phyloP scores from a whole-genome alignment of 2,329 filamentous ascomycete species.

The Diplodia mutila region DNA sequence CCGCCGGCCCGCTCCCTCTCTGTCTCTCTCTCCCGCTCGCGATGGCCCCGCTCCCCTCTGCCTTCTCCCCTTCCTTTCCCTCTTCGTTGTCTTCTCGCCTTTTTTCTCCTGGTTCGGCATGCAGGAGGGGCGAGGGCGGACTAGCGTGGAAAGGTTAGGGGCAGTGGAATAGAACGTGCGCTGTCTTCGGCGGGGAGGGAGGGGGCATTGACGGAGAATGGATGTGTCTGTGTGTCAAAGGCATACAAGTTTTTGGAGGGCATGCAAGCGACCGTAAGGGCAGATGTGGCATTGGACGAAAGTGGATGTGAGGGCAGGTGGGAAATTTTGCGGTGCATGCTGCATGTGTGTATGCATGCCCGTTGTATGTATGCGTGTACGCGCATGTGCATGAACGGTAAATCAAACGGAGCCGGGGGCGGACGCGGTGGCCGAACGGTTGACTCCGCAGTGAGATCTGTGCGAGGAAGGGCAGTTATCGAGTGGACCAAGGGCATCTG shows the following conservation, averaged over 20 bases:
- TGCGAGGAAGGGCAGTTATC: neutral
- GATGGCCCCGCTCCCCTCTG: neutral
- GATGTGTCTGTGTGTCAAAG: neutral
- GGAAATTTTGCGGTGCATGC: neutral
- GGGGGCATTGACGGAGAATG: neutral
- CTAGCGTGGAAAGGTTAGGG: neutral
- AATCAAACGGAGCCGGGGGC: neutral
- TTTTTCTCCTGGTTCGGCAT: neutral
- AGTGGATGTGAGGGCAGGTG: neutral
- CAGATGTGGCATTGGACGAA: neutral
- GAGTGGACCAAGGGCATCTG: neutral
- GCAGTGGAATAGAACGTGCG: neutral
- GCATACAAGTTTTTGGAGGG: neutral
- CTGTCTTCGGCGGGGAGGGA: neutral
- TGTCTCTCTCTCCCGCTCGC: neutral
- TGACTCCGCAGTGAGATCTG: neutral
- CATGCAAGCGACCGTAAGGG: neutral
- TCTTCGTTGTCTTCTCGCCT: neutral
- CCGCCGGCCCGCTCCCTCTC: neutral
- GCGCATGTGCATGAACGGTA: constrained; percentile 1
- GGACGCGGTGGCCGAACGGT: neutral
- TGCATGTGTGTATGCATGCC: neutral
- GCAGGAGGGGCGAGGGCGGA: neutral
- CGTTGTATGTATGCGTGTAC: constrained; percentile 3
- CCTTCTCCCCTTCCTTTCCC: neutral